These are phyloP conservation scores for Gaeumannomyces sp. DNA, from an alignment of 2,329 filamentous ascomycete species.

Conservation along the genomic window DNA sequence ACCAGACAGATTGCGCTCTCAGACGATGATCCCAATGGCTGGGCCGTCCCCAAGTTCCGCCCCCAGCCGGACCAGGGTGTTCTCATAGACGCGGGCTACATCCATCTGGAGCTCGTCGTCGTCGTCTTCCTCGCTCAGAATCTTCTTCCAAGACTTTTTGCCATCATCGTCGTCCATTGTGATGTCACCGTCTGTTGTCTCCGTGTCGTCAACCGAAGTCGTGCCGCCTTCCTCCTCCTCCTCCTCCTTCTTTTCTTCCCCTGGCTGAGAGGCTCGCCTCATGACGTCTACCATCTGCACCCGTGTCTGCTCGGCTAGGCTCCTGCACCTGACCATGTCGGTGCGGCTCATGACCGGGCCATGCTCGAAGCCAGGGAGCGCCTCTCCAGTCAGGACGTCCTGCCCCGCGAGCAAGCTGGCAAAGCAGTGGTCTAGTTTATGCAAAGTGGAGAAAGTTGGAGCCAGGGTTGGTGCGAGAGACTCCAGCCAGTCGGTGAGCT, in stretches of 20 bases:
- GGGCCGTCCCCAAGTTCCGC: constrained; percentile 50
- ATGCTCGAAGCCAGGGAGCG: constrained; percentile 64
- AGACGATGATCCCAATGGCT: constrained; percentile 1
- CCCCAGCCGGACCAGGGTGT: constrained; percentile 68
- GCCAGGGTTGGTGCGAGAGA: constrained; percentile 63
- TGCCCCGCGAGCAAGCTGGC: constrained; percentile 64
- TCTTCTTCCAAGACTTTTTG: not conserved
- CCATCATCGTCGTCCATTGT: constrained; percentile 27
- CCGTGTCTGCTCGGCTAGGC: constrained; percentile 71
- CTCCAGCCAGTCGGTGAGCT: constrained; percentile 65
- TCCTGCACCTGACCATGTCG: constrained; percentile 83
- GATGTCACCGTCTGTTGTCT: constrained; percentile 20
- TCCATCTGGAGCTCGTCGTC: constrained; percentile 54
- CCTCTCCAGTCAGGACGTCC: constrained; percentile 58
- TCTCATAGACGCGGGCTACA: constrained; percentile 71
- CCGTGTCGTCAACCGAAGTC: constrained; percentile 13
- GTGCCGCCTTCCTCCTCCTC: constrained; percentile 36
- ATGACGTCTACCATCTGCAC: constrained; percentile 64
- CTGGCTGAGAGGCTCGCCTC: constrained; percentile 43
- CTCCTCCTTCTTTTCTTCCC: constrained; percentile 34
- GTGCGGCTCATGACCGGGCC: constrained; percentile 60
- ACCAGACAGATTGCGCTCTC: not conserved
- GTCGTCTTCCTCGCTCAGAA: constrained; percentile 25
- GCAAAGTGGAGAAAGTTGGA: constrained; percentile 64
- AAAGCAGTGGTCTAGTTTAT: constrained; percentile 80